Percentiles rank a stretch among this genome's conserved stretches.
Evolutionary conservation across 305 asterid species (phyloP).

Genomic region (Rubia tinctorum): DNA sequence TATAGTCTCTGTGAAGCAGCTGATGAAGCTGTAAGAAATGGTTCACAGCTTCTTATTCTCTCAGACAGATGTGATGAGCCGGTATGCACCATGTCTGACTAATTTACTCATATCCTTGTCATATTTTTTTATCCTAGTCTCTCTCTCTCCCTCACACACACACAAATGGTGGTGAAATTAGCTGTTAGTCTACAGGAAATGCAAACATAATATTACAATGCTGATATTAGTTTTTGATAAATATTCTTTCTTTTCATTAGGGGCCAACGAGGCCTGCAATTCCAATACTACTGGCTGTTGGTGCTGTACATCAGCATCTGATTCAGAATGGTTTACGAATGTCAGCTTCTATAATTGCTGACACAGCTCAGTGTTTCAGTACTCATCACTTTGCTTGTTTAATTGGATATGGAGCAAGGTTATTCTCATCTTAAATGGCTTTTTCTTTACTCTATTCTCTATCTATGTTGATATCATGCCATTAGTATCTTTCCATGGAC

Average conservation of each 20-base stretch:
- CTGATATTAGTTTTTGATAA: neutral
- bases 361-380: conserved; percentile 99
- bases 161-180: neutral
- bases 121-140: neutral
- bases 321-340: conserved; percentile 95
- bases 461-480: neutral
- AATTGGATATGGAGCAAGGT: conserved; percentile 99
- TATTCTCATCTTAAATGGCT: conserved; percentile 21
- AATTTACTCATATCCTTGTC: neutral
- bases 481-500: neutral
- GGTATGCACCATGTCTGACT: conserved; percentile 39
- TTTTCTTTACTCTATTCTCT: neutral
- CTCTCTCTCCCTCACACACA: neutral
- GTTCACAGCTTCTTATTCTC: conserved; percentile 93
- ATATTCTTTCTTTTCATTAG: conserved; percentile 36
- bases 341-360: conserved; percentile 98
- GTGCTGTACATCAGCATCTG: conserved; percentile 96
- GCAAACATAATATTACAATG: neutral
- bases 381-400: conserved; percentile 99
- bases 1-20: conserved; percentile 95
- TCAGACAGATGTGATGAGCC: conserved; percentile 93
- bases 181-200: conserved; percentile 1
- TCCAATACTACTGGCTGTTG: conserved; percentile 95
- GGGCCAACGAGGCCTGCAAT: conserved; percentile 94
- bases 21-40: conserved; percentile 99